Conservation (phyloP, 164 flowering plant genomes). For the Akebia trifoliata region DNA sequence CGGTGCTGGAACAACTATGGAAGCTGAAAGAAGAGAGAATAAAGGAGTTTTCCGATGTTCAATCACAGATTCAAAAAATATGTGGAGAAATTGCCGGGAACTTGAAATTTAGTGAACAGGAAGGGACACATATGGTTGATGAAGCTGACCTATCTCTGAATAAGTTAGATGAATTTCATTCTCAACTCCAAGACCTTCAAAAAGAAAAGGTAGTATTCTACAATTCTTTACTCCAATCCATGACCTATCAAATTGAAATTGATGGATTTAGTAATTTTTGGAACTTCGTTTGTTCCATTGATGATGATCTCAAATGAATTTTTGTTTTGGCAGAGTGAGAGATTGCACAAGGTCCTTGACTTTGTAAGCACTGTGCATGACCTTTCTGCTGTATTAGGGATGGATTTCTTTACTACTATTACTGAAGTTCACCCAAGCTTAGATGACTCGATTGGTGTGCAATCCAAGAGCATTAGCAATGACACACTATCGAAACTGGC, state of each 20-base stretch:
- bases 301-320: too few relatives aligned
- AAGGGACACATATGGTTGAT: conserved; percentile 49
- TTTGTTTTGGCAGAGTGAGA: conserved; percentile 59
- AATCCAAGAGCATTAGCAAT: conserved; percentile 91
- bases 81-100: conserved; percentile 82
- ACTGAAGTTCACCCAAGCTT: conserved; percentile 94
- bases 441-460: conserved; percentile 70
- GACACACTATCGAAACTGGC: conserved; percentile 73
- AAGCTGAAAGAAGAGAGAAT: conserved; percentile 76
- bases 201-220: conserved; percentile 67
- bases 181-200: conserved; percentile 84
- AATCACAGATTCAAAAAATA: conserved; percentile 74
- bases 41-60: conserved; percentile 76
- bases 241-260: background rate
- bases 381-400: conserved; percentile 87
- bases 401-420: conserved; percentile 82
- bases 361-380: conserved; percentile 92
- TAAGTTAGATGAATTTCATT: conserved; percentile 74
- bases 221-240: background rate
- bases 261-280: background rate
- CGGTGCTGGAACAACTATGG: conserved; percentile 68
- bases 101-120: conserved; percentile 32
- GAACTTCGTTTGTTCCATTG: background rate
- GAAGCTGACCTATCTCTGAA: conserved; percentile 74
- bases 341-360: conserved; percentile 88